Evolutionary conservation across 306 rosid genomes (phyloP).

Genomic region (Trifolium fragiferum): DNA sequence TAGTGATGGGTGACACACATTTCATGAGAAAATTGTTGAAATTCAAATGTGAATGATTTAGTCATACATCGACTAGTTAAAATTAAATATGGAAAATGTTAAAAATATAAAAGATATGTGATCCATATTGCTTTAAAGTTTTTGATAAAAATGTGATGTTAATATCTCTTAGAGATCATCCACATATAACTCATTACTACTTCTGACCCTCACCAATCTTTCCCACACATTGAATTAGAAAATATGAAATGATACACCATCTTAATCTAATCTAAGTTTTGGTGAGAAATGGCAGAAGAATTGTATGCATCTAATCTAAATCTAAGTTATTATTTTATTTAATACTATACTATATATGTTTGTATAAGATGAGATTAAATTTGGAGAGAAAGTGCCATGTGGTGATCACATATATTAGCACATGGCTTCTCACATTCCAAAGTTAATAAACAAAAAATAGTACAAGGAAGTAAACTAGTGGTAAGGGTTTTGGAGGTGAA

Average conservation of each 20-base stretch:
- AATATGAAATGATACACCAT: neutral
- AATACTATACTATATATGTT: neutral
- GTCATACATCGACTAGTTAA: too few relatives aligned
- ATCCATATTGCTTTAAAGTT: too few relatives aligned
- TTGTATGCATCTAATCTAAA: neutral
- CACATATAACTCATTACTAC: too few relatives aligned
- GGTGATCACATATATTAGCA: constrained; percentile 78
- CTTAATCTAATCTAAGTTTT: too few relatives aligned
- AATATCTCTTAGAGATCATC: too few relatives aligned
- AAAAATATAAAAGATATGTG: too few relatives aligned
- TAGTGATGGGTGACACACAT: too few relatives aligned
- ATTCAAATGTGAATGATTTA: too few relatives aligned
- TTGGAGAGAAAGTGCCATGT: constrained; percentile 67
- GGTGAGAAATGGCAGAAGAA: constrained; percentile 13
- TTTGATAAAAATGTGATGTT: too few relatives aligned
- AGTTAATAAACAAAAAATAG: neutral
- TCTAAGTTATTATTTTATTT: neutral
- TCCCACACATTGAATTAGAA: neutral
- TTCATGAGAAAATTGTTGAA: too few relatives aligned
- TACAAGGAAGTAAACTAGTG: neutral
- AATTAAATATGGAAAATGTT: too few relatives aligned
- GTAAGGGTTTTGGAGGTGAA: constrained; percentile 10
- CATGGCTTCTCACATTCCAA: constrained; percentile 77
- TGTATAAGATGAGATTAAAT: constrained; percentile 15
- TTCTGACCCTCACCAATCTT: too few relatives aligned